These are phyloP conservation scores for Xylaria telfairii DNA, from an alignment of 495 filamentous ascomycete genomes.

Conservation along the genomic window DNA sequence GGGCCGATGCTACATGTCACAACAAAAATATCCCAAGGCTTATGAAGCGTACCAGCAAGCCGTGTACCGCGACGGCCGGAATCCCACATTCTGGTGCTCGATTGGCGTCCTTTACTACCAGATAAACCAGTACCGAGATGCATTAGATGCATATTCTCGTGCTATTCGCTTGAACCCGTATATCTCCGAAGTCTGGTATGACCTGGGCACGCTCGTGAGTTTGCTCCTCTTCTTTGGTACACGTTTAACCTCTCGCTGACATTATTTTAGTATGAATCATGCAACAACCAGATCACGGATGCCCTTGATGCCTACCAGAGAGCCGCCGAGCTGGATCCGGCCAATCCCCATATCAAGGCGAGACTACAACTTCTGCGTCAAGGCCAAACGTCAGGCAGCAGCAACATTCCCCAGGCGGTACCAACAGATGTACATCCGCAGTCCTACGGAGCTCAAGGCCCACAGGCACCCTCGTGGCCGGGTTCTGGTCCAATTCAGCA, in stretches of 20 bases:
- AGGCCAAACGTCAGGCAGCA: slow-evolving; percentile 68
- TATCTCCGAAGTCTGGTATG: slow-evolving; percentile 99
- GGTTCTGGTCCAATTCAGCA: slow-evolving; percentile 68
- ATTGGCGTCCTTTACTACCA: slow-evolving; percentile 99
- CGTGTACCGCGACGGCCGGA: slow-evolving; percentile 96
- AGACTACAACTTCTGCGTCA: slow-evolving; percentile 84
- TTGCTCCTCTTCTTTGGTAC: slow-evolving; percentile 23
- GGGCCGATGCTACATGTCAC: slow-evolving; percentile 98
- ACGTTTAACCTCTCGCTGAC: slow-evolving; percentile 29
- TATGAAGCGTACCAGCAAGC: slow-evolving; percentile 99
- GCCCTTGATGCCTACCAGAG: slow-evolving; percentile 95
- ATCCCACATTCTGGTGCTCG: slow-evolving; percentile 99
- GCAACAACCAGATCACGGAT: slow-evolving; percentile 98
- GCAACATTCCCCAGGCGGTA: slow-evolving; percentile 45
- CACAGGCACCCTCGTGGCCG: slow-evolving; percentile 86
- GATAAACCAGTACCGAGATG: slow-evolving; percentile 99
- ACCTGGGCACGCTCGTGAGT: slow-evolving; percentile 92
- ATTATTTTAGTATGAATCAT: slow-evolving; percentile 85
- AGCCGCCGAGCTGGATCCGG: slow-evolving; percentile 91
- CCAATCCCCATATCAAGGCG: slow-evolving; percentile 95
- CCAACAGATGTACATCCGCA: slow-evolving; percentile 70
- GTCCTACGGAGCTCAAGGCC: slow-evolving; percentile 74
- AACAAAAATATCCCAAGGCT: slow-evolving; percentile 98
- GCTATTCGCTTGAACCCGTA: slow-evolving; percentile 97
- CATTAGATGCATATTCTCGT: slow-evolving; percentile 96